Conservation (phyloP, 2,329 filamentous ascomycete species). For the Alternaria arbusti region DNA sequence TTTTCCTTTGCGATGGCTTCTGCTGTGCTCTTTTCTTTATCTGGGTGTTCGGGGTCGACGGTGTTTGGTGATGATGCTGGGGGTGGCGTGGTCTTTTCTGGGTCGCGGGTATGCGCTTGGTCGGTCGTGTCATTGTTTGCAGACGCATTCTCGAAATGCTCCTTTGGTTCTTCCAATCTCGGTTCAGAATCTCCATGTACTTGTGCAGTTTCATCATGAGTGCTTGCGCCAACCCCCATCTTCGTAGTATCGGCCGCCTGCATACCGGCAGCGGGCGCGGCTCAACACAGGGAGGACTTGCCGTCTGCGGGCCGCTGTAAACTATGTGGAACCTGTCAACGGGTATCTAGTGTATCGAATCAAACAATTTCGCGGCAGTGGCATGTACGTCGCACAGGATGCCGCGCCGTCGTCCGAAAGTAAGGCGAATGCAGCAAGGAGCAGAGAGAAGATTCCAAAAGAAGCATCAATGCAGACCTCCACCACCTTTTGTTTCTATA, state of each 20-base stretch:
- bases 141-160: background rate
- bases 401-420: background rate
- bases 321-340: background rate
- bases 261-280: slow-evolving; percentile 7
- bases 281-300: slow-evolving; percentile 5
- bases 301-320: slow-evolving; percentile 12
- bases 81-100: background rate
- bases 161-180: background rate
- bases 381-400: background rate
- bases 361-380: background rate
- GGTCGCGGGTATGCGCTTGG: background rate
- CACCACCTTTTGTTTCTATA: background rate
- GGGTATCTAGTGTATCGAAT: background rate
- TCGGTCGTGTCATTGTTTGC: background rate
- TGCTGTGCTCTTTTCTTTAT: background rate
- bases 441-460: background rate
- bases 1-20: background rate
- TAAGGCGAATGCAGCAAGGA: background rate
- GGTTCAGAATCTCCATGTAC: background rate
- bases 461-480: background rate
- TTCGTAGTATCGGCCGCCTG: background rate
- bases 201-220: background rate
- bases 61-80: background rate
- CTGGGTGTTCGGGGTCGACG: background rate
- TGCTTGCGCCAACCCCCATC: background rate